Conservation (phyloP, 2,329 filamentous ascomycete species). For the Huntiella savannae region DNA sequence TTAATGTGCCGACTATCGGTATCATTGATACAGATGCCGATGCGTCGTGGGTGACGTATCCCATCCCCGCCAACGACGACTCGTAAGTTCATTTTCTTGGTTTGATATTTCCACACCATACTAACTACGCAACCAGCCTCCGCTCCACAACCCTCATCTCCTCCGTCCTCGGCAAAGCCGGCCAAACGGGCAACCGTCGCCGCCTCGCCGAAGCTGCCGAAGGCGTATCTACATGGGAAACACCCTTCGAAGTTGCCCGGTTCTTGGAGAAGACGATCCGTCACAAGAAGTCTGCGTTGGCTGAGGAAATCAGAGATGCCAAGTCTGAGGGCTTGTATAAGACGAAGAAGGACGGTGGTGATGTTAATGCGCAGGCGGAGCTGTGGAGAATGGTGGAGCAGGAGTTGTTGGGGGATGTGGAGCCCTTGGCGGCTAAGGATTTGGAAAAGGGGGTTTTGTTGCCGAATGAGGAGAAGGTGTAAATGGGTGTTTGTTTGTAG, state of each 20-base stretch:
- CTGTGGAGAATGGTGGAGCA: constrained; percentile 11
- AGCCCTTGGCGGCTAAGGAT: constrained; percentile 8
- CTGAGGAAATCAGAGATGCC: constrained; percentile 6
- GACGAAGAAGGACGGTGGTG: constrained; percentile 9
- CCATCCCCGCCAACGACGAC: constrained; percentile 93
- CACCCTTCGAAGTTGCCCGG: constrained; percentile 23
- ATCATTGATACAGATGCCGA: constrained; percentile 87
- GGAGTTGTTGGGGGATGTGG: constrained; percentile 8
- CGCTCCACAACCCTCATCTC: constrained; percentile 66
- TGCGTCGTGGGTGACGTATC: constrained; percentile 87
- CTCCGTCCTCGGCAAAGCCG: constrained; percentile 70
- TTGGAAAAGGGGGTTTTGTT: constrained; percentile 8
- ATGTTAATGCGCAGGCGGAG: constrained; percentile 10
- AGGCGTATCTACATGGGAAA: constrained; percentile 46
- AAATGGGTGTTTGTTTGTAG: background rate
- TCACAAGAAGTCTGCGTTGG: constrained; percentile 5
- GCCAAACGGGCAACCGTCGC: constrained; percentile 52
- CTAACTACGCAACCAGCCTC: constrained; percentile 33
- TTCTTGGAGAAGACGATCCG: constrained; percentile 19
- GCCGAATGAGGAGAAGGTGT: constrained; percentile 2
- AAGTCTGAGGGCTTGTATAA: constrained; percentile 8
- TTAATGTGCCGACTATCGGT: constrained; percentile 83
- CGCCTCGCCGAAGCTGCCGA: constrained; percentile 42
- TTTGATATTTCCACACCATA: constrained; percentile 13
- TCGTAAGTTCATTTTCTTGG: constrained; percentile 32